Percentiles rank a stretch among this genome's conserved stretches.
Evolutionary conservation across 257 asterid genomes (phyloP).

Genomic region (Ehretia macrophylla): DNA sequence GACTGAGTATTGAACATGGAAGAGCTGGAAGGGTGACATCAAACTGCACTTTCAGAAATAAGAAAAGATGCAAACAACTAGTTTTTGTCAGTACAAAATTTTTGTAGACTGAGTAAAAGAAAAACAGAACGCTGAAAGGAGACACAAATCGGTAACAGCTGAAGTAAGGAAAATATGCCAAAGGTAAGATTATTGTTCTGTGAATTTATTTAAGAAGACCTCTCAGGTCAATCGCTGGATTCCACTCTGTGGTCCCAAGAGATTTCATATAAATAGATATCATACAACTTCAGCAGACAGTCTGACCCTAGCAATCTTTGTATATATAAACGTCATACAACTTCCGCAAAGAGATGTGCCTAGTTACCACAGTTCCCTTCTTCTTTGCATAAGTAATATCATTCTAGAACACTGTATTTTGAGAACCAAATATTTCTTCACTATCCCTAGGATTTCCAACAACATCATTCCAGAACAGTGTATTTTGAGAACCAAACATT

Average conservation of each 20-base stretch:
- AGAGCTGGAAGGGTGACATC: constrained; percentile 98
- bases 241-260: background rate
- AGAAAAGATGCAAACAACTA: constrained; percentile 19
- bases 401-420: too few relatives aligned
- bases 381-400: too few relatives aligned
- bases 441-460: too few relatives aligned
- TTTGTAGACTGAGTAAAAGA: background rate
- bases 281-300: background rate
- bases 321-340: background rate
- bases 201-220: too few relatives aligned
- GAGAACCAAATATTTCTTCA: too few relatives aligned
- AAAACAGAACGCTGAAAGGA: background rate
- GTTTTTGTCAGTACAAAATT: constrained; percentile 4
- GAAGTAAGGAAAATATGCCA: too few relatives aligned
- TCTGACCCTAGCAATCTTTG: background rate
- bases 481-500: too few relatives aligned
- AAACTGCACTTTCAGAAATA: constrained; percentile 66
- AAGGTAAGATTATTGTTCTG: too few relatives aligned
- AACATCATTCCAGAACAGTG: too few relatives aligned
- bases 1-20: constrained; percentile 85
- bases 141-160: background rate
- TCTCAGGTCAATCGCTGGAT: too few relatives aligned
- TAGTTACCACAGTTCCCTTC: background rate
- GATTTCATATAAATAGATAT: background rate
- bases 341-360: background rate